Conservation (phyloP, 176 grass and related monocot species). For the Microstegium vimineum region DNA sequence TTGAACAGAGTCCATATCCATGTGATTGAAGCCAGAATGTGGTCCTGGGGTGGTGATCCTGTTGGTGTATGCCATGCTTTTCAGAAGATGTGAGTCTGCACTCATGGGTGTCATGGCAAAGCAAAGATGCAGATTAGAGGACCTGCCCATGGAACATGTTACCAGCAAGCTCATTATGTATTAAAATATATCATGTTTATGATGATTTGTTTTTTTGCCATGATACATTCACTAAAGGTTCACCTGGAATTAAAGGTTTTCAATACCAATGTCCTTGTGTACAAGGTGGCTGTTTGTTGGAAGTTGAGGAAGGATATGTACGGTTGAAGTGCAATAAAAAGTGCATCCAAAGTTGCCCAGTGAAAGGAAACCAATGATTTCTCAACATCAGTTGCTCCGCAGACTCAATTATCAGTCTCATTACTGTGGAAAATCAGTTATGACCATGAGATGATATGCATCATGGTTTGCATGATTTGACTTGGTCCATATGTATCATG, state of each 20-base stretch:
- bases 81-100: neutral
- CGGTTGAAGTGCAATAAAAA: neutral
- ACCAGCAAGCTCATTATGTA: neutral
- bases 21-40: neutral
- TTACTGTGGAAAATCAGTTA: neutral
- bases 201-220: neutral
- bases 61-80: neutral
- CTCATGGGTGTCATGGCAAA: neutral
- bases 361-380: neutral
- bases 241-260: neutral
- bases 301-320: neutral
- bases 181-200: neutral
- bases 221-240: neutral
- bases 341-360: neutral
- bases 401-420: neutral
- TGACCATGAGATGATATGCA: neutral
- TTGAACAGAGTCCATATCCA: neutral
- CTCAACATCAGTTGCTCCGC: too few relatives aligned
- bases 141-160: neutral
- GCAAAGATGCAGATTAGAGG: neutral
- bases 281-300: neutral
- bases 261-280: neutral
- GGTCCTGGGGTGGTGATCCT: neutral
- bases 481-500: neutral
- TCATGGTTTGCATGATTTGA: neutral